Base-by-base conservation (phyloP, 768 basidiomycete species). In the Lyophyllum shimeji region DNA sequence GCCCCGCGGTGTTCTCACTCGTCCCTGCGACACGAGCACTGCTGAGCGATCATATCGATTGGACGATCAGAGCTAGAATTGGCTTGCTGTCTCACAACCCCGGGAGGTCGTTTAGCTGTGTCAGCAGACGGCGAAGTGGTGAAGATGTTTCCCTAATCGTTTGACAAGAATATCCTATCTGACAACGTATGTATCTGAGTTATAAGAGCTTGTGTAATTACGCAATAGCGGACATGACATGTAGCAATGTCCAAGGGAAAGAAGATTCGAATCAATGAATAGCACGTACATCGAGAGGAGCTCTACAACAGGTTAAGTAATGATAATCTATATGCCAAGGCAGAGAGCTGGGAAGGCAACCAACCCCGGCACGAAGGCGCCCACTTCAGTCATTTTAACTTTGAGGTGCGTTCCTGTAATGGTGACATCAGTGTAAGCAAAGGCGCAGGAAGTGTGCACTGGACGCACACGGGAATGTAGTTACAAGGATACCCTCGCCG, bases 381-480 rank as follows among this genome's bases (percentile, higher is more conserved):
- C 7, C 27, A 46, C 24, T 3, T 46, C n/a, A 25, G 50, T 31
- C 5, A 25, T 23, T 2, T 8, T 31, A 52, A 44, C 6, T 44
- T 25, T 11, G 27, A 44, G 39, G 37, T 27, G 40, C 29, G 18
- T 44, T 52, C 42, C 51, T 52, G n/a, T 27, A 44, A 43, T 11
- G 17, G 29, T 8, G 51, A 43, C 17, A 44, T 27, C 27, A n/a
- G n/a, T n/a, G n/a, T n/a, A n/a, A 52, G 29, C 12, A 24, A 24
- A 4, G 46, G 9, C 13, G 20, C 11, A 9, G 46, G 2, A 13
- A n/a, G n/a, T 17, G 13, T 21, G 50, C 46, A 53, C 53, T 58
- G 53, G 43, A 75, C 85, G 71, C 74, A 87, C 86, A 89, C 88
- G 55, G 88, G 84, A 20, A 74, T 64, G 65, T 89, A 90, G 44